Conservation (phyloP, 2,329 filamentous ascomycete genomes). For the Neonectria ditissima region DNA sequence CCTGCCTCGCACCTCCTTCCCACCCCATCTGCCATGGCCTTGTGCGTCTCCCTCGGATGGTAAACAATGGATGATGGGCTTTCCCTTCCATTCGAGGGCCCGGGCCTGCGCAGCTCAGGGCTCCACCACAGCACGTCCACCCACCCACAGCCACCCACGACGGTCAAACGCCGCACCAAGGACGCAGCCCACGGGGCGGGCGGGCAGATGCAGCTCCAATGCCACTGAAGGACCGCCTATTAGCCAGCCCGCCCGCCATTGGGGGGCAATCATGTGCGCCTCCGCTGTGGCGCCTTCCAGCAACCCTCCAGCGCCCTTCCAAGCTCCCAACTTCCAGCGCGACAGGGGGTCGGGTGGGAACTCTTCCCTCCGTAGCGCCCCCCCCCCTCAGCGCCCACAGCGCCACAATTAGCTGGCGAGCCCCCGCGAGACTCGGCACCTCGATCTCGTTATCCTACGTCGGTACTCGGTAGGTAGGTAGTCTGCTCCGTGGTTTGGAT, state of each 20-base stretch:
- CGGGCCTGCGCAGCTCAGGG: too few species aligned
- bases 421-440: conserved; percentile 2
- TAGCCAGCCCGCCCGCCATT: too few species aligned
- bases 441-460: too few species aligned
- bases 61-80: conserved; percentile 39
- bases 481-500: too few species aligned
- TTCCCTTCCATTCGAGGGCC: too few species aligned
- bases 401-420: conserved; percentile 3
- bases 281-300: conserved; percentile 31
- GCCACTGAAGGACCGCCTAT: conserved; percentile 33
- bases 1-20: conserved; percentile 3
- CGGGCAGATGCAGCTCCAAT: not conserved
- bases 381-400: not conserved
- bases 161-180: conserved; percentile 7
- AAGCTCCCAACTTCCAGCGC: conserved; percentile 17
- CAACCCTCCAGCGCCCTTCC: conserved; percentile 2
- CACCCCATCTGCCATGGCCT: not conserved
- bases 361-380: not conserved
- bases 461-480: too few species aligned
- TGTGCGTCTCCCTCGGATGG: conserved; percentile 27
- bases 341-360: conserved; percentile 5
- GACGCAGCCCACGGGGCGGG: too few species aligned
- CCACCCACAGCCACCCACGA: conserved; percentile 17
- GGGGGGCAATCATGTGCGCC: too few species aligned
- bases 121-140: conserved; percentile 28